phyloP scores from a whole-genome alignment of 176 grass and related monocot genomes.

The Secale cereale region DNA sequence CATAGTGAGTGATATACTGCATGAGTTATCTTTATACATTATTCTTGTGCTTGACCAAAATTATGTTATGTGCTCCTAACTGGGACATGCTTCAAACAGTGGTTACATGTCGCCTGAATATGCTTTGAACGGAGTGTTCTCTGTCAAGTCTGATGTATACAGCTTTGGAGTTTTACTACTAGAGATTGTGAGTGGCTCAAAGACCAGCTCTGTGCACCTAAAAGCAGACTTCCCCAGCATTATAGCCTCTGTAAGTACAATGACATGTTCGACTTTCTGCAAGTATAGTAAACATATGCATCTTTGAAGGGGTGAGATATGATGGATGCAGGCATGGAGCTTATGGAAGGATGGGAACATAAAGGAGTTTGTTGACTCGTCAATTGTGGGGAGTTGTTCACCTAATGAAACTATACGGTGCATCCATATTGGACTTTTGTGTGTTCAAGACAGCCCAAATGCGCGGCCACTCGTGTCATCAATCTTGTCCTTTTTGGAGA shows the following conservation, averaged over 20 bases:
- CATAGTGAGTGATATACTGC: constrained; percentile 24
- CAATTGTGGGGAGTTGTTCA: constrained; percentile 4
- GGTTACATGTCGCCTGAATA: constrained; percentile 57
- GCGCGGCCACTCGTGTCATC: constrained; percentile 35
- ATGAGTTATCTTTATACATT: not conserved
- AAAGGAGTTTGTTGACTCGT: constrained; percentile 32
- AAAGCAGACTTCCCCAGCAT: constrained; percentile 16
- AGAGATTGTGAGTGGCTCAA: constrained; percentile 39
- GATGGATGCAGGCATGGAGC: constrained; percentile 37
- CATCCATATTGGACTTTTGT: constrained; percentile 34
- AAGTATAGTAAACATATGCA: not conserved
- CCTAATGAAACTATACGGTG: constrained; percentile 23
- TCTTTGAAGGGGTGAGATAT: not conserved
- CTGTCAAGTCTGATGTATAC: constrained; percentile 47
- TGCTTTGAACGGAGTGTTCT: constrained; percentile 44
- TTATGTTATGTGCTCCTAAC: not conserved
- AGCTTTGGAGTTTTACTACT: constrained; percentile 43
- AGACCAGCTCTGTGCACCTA: constrained; percentile 12
- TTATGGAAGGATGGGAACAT: constrained; percentile 35
- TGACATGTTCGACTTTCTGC: not conserved
- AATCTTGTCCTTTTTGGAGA: constrained; percentile 29
- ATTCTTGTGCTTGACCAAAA: not conserved
- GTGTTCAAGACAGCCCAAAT: constrained; percentile 37
- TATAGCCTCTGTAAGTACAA: constrained; percentile 34
- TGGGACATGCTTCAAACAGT: constrained; percentile 4